Evolutionary conservation across 495 filamentous ascomycete genomes (phyloP), one percentile per base, ranked within the genome.

Genomic region (Aspergillus affinis): DNA sequence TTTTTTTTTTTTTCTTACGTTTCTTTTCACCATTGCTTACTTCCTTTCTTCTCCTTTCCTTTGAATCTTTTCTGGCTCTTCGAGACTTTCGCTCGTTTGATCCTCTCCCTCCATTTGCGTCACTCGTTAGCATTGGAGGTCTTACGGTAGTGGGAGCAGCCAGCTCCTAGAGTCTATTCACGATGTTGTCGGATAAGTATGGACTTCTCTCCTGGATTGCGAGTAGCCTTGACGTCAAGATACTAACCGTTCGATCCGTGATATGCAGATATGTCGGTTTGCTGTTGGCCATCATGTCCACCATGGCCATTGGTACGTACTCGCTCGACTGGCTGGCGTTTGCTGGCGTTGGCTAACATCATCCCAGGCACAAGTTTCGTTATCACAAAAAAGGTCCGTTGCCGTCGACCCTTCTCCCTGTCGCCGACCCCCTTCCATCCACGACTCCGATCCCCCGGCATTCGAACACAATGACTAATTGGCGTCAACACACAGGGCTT

Each of bases 111-210:
- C 59, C 46, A 46, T 55, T 58, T 41, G 49, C 54, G 51, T 70
- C 66, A 67, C 36, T 41, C 36, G 62, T 61, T 65, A 63, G 72
- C 65, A 72, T 67, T 79, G 78, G 74, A 75, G 69, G 64, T 63
- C 63, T 65, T 70, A 69, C 60, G 57, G 63, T 51, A 60, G 65
- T 62, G 70, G 76, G 78, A 73, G 76, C 78, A 68, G 51, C 64
- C 61, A 65, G 78, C 76, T 79, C 75, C 78, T 75, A 51, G n/a
- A 55, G 64, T 51, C 60, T 57, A 66, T 71, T 75, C 72, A 88
- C 76, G 65, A 92, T 90, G 85, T 61, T 93, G 73, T 88, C 91
- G 77, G 91, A 95, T 72, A 95, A 94, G 91, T 95, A 89, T 65
- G 88, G 51, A 21, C 52, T 48, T 54, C 7, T 54, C 18, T 32